Evolutionary conservation across 148 eudicot genomes (phyloP), one percentile per base, ranked within the genome.

Genomic region (Persicaria tinctoria): DNA sequence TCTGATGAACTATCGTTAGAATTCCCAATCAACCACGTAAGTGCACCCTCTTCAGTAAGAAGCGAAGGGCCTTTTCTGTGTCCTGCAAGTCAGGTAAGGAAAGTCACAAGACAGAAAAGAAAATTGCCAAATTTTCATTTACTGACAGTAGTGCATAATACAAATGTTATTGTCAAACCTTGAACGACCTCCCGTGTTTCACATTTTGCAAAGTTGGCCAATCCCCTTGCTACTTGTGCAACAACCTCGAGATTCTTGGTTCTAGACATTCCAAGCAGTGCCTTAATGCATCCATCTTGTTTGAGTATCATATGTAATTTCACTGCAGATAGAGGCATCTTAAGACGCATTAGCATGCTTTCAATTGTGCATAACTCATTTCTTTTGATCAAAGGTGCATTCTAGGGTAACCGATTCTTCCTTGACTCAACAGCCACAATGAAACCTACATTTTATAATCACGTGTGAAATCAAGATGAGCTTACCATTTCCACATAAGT

Each of bases 181-280:
- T 88, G 92, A 75, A 82, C 79, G 56, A 88, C 85, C 78, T 78
- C 88, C 74, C 98, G 87, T 8, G 98, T 91, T 85, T 93, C 98
- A 73, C 95, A 91, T 79, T 93, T 93, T 38, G 97, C 89, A 73
- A 91, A 91, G 83, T 94, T 94, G 41, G 98, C 96, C 72, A 94
- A 78, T 82, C 93, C 98, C 73, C 98, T 87, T 12, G 97, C 96
- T 70, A 94, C 96, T 78, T 91, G 98, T 46, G 96, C 97, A 51
- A 86, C 82, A 46, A 94, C 96, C 45, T 91, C 96, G 68, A 73
- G 69, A 77, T 87, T 90, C 57, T 86, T 87, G 57, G 80, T 85
- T 80, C 88, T 76, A 71, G 86, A 85, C 90, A 94, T 90, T 73
- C 86, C 84, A 60, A 90, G 47, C 47, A 94, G 90, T 56, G 98